Base-by-base conservation (phyloP, 2,329 filamentous ascomycete species). In the Hirsutella thompsonii region DNA sequence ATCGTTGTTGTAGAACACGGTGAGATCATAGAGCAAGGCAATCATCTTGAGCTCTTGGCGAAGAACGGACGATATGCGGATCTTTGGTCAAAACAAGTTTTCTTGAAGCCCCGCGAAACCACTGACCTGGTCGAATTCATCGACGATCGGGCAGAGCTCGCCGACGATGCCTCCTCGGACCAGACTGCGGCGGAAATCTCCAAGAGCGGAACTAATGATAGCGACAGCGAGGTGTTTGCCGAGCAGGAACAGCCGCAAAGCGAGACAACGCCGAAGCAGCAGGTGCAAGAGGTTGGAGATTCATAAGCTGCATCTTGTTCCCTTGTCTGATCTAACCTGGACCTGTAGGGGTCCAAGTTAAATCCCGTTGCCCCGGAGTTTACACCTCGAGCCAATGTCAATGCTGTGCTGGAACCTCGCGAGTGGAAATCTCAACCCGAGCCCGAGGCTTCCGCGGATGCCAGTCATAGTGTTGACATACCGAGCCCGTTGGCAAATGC, bases 1-100 rank as follows among this genome's bases (percentile, higher is more conserved):
- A 82, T 83, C 44, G 69, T 83, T 40, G 80, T 83, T 9, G 67
- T 84, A 36, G 67, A 73, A 35, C 66, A 76, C 40, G 80, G 80
- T 10, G 63, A 70, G 47, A 68, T 83, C 38, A 64, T 74, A n/a
- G 79, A 83, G 52, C 66, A 75, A 48, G 80, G 80, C 8, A 70
- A 58, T 32, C 80, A 83, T 44, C 65, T 72, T 5, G 68, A 74
- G 19, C 59, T 83, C 18, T 64, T 83, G 38, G 57, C 63, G 10
- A 59, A 66, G n/a, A 64, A 69, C 8, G 79, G 79, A 2, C 71
- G 74, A 59, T 84, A 83, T 49, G 69, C 71, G 20, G 70, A 74
- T 40, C 59, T 83, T 26, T 83, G 80, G 79, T 72, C 72, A 3
- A 78, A 77, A 51, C 76, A 81, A 50, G 64, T 72, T 16, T 74